Conservation (phyloP, 2,329 filamentous ascomycete genomes). For the Penicillium hesseltinei region DNA sequence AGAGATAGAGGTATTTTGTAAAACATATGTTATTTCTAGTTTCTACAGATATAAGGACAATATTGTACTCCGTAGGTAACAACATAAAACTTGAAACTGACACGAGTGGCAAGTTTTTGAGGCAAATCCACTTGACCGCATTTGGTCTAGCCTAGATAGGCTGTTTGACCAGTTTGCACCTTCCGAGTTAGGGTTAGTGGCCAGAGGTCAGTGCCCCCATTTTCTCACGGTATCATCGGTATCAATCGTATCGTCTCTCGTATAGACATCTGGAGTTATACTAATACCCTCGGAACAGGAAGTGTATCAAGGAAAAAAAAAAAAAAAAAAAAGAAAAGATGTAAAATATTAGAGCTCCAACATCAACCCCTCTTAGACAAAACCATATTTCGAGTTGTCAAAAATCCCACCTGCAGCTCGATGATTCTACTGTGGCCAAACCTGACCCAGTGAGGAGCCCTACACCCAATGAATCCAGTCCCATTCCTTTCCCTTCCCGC, state of each 20-base stretch:
- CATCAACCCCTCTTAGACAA: neutral
- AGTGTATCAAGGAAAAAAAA: neutral
- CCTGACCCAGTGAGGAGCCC: constrained; percentile 13
- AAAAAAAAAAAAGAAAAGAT: neutral
- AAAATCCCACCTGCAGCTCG: constrained; percentile 8
- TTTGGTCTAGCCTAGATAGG: neutral
- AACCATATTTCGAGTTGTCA: constrained; percentile 1
- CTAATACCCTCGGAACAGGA: neutral
- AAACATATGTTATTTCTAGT: too few species aligned
- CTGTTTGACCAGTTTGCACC: neutral
- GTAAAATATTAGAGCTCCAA: neutral
- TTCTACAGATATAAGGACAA: neutral
- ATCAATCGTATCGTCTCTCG: neutral
- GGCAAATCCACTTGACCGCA: neutral
- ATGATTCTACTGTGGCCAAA: constrained; percentile 15
- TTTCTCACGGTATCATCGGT: constrained; percentile 1
- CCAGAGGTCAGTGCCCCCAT: neutral
- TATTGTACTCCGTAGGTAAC: too few species aligned
- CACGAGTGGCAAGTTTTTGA: neutral
- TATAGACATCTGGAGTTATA: neutral
- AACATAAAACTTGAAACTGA: neutral
- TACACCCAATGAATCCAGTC: constrained; percentile 11
- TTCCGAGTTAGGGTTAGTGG: constrained; percentile 1
- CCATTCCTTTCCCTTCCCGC: constrained; percentile 21
- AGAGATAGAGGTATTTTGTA: neutral